These are phyloP conservation scores for Alternaria burnsii DNA, from an alignment of 2,329 filamentous ascomycete species.

Conservation along the genomic window DNA sequence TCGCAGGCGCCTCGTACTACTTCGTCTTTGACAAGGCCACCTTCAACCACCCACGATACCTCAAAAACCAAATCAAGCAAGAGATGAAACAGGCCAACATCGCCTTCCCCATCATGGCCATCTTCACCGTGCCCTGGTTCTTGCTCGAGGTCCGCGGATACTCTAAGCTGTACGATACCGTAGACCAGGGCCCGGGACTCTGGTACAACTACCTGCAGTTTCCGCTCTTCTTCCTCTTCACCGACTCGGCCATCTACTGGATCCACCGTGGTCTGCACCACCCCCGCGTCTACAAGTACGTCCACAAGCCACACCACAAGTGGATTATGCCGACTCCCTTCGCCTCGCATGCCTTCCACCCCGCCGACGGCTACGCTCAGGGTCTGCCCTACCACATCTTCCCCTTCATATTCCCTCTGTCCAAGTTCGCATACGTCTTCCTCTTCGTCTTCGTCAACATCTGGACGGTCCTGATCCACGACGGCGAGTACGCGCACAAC, in stretches of 20 bases:
- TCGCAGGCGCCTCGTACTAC: conserved; percentile 82
- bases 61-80: conserved; percentile 88
- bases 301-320: conserved; percentile 99
- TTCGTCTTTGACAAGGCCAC: conserved; percentile 93
- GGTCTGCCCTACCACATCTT: conserved; percentile 92
- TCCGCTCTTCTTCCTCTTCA: conserved; percentile 86
- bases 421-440: conserved; percentile 86
- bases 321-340: conserved; percentile 99
- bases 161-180: conserved; percentile 85
- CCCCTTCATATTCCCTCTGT: conserved; percentile 89
- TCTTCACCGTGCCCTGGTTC: conserved; percentile 84
- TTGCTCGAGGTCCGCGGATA: conserved; percentile 83
- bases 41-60: conserved; percentile 88
- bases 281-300: conserved; percentile 79
- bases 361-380: conserved; percentile 88
- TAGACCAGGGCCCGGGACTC: conserved; percentile 74
- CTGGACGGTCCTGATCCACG: conserved; percentile 96
- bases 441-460: conserved; percentile 94
- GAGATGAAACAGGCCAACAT: conserved; percentile 83
- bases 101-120: conserved; percentile 82
- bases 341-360: conserved; percentile 94
- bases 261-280: conserved; percentile 88
- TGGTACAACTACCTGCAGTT: conserved; percentile 87
- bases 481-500: conserved; percentile 92
- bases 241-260: conserved; percentile 90